These are phyloP conservation scores for Rhododendron kiyosumense DNA, from an alignment of 148 eudicot genomes.

Conservation along the genomic window DNA sequence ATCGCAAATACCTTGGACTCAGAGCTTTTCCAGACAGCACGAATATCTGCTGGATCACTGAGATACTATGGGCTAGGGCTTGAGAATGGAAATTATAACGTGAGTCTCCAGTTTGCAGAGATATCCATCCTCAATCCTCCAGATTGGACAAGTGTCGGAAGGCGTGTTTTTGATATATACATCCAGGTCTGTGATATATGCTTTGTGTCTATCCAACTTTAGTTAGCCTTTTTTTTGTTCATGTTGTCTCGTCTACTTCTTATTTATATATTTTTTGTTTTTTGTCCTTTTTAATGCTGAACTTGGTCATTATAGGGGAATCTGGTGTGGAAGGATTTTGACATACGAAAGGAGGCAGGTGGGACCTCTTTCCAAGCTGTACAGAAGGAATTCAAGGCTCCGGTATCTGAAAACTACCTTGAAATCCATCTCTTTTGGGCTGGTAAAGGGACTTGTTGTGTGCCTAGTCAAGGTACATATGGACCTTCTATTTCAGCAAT, in stretches of 20 bases:
- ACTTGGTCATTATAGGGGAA: too few relatives aligned
- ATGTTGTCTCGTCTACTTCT: not conserved
- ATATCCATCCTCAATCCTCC: conserved; percentile 24
- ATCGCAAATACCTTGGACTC: conserved; percentile 50
- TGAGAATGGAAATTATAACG: conserved; percentile 73
- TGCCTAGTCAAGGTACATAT: too few relatives aligned
- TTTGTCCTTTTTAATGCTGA: too few relatives aligned
- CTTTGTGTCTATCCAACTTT: too few relatives aligned
- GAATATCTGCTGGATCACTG: conserved; percentile 71
- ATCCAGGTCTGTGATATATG: conserved; percentile 49
- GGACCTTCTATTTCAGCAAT: too few relatives aligned
- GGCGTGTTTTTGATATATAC: conserved; percentile 70
- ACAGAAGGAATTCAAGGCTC: too few relatives aligned
- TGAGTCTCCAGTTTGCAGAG: conserved; percentile 71
- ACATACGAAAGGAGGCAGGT: too few relatives aligned
- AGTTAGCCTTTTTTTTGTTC: not conserved
- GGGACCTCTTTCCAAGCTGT: too few relatives aligned
- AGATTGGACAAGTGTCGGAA: conserved; percentile 61
- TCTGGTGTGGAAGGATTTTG: too few relatives aligned
- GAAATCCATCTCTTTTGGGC: too few relatives aligned
- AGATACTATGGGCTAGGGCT: conserved; percentile 82
- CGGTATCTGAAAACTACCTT: too few relatives aligned
- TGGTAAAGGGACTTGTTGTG: too few relatives aligned
- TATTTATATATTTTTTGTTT: not conserved
- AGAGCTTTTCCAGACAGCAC: conserved; percentile 60